phyloP scores from a whole-genome alignment of 306 rosid genomes.

The Corylus heterophylla region DNA sequence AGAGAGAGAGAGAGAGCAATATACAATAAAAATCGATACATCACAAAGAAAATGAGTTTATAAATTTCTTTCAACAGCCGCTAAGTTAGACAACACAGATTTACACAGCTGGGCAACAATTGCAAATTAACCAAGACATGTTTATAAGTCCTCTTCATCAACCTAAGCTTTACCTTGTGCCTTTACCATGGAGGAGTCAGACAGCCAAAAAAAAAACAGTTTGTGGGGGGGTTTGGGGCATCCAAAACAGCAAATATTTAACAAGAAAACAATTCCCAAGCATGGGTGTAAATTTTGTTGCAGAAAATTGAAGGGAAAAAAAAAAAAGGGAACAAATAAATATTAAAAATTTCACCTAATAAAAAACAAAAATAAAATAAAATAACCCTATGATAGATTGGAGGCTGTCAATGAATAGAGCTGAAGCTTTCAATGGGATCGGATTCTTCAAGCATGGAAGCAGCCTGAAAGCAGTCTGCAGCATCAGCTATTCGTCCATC shows the following conservation, averaged over 20 bases:
- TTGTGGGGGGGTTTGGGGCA: background rate
- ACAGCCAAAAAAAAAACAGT: background rate
- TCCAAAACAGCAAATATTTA: background rate
- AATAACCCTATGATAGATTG: constrained; percentile 3
- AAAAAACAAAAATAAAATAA: background rate
- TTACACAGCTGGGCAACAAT: constrained; percentile 53
- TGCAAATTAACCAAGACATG: constrained; percentile 22
- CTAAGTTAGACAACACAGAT: constrained; percentile 34
- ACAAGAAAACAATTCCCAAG: background rate
- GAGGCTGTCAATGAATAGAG: constrained; percentile 46
- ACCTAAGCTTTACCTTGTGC: constrained; percentile 28
- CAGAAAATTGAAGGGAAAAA: background rate
- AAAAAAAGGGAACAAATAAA: background rate
- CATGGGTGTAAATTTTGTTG: background rate
- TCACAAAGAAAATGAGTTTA: constrained; percentile 17
- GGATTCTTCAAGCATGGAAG: constrained; percentile 89
- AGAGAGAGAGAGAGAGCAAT: background rate
- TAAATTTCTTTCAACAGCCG: constrained; percentile 17
- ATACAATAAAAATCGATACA: background rate
- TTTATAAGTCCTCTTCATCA: constrained; percentile 13
- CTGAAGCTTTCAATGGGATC: constrained; percentile 84
- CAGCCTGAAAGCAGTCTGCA: constrained; percentile 92
- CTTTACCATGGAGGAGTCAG: constrained; percentile 20
- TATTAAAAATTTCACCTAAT: constrained; percentile 13
- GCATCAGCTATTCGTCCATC: constrained; percentile 81